Evolutionary conservation across 2,329 filamentous ascomycete genomes (phyloP).

Genomic region (Colletotrichum tropicicola): DNA sequence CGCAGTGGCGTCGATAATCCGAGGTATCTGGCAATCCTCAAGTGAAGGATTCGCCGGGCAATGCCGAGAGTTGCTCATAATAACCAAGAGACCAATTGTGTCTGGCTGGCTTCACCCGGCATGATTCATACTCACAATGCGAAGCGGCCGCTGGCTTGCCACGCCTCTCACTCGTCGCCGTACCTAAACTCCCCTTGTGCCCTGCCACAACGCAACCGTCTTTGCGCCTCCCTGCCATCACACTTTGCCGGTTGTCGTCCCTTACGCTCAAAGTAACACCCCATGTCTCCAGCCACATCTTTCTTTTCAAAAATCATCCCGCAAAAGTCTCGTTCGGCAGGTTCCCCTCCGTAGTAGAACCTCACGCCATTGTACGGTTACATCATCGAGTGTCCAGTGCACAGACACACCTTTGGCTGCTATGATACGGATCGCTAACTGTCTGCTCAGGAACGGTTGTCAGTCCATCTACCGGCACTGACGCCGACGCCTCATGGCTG

Average conservation of each 20-base stretch:
- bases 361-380: constrained; percentile 16
- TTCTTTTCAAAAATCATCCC: background rate
- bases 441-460: constrained; percentile 13
- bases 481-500: constrained; percentile 23
- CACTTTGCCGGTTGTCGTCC: background rate
- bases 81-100: constrained; percentile 13
- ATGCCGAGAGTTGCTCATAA: constrained; percentile 11
- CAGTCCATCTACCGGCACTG: constrained; percentile 12
- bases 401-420: constrained; percentile 9
- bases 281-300: constrained; percentile 24
- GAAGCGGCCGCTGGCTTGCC: constrained; percentile 5
- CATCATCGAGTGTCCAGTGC: constrained; percentile 14
- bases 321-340: background rate
- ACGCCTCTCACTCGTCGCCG: background rate
- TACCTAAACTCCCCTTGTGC: constrained; percentile 1
- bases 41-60: constrained; percentile 20
- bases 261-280: constrained; percentile 4
- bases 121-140: constrained; percentile 4
- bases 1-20: background rate
- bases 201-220: background rate
- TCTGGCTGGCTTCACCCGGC: background rate
- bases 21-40: constrained; percentile 19
- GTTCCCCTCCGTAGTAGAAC: background rate
- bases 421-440: constrained; percentile 20
- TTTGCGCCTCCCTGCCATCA: constrained; percentile 12